Percentiles rank a stretch among this genome's conserved stretches.
These are phyloP conservation scores for Colletotrichum acutatum DNA, from an alignment of 2,329 filamentous ascomycete species.

Conservation along the genomic window DNA sequence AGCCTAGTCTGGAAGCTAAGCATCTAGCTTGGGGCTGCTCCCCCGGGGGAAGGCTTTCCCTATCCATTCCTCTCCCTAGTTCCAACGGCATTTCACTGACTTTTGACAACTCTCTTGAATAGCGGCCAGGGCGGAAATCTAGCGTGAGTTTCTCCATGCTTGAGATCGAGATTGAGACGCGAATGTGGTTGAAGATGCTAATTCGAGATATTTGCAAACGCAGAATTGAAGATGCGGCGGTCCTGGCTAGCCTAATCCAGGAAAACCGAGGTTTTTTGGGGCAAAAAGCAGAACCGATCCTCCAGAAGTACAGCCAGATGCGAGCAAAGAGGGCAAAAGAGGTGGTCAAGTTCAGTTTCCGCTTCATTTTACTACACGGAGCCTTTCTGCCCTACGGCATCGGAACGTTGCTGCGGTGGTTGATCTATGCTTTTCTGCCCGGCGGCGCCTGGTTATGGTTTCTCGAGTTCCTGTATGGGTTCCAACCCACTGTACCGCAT, in stretches of 20 bases:
- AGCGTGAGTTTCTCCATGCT: not conserved
- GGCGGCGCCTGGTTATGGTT: conserved; percentile 35
- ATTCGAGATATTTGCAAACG: not conserved
- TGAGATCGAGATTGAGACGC: not conserved
- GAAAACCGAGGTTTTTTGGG: not conserved
- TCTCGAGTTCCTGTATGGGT: conserved; percentile 36
- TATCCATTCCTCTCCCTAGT: not conserved
- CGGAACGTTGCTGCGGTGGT: conserved; percentile 29
- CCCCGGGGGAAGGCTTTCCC: not conserved
- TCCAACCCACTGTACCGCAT: conserved; percentile 31
- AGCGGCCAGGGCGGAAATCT: not conserved
- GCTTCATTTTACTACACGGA: conserved; percentile 28
- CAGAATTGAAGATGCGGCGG: not conserved
- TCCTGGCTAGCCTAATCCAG: not conserved
- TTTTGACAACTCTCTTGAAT: not conserved
- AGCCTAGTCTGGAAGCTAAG: not conserved
- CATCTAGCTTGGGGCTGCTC: not conserved
- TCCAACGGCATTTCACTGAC: not conserved
- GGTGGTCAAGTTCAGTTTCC: conserved; percentile 35
- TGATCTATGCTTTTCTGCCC: conserved; percentile 36
- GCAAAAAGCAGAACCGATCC: not conserved
- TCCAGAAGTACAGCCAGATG: conserved; percentile 24
- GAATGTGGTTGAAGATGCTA: not conserved
- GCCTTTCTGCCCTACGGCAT: conserved; percentile 25
- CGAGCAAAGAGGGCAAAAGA: conserved; percentile 32